A percentile compares a stretch with the other conserved stretches of the same genome.
Conservation (phyloP, 2,329 filamentous ascomycete species). For the Paraphoma chrysanthemicola region DNA sequence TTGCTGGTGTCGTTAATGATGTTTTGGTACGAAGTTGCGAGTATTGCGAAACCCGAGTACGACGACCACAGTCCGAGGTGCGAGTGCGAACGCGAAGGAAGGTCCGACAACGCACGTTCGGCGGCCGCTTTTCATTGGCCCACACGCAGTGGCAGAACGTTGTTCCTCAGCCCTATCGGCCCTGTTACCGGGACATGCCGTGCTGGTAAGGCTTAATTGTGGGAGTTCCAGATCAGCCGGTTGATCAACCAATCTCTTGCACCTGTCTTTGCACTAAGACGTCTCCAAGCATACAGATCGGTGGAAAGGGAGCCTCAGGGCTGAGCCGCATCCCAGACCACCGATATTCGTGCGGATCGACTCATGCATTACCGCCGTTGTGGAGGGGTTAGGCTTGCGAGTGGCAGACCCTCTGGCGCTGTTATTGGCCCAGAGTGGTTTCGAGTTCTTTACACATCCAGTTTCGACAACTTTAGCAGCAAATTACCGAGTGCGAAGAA, state of each 20-base stretch:
- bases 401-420: not conserved
- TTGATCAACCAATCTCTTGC: not conserved
- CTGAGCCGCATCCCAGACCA: not conserved
- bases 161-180: not conserved
- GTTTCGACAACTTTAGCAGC: not conserved
- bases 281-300: not conserved
- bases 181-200: not conserved
- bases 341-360: not conserved
- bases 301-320: not conserved
- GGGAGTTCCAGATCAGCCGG: not conserved
- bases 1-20: slow-evolving; percentile 2
- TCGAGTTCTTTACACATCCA: not conserved
- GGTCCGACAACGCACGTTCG: not conserved
- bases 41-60: slow-evolving; percentile 4
- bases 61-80: slow-evolving; percentile 3
- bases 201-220: not conserved
- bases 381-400: slow-evolving; percentile 1
- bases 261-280: not conserved
- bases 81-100: slow-evolving; percentile 14
- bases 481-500: not conserved
- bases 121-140: slow-evolving; percentile 1
- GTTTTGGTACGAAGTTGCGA: slow-evolving; percentile 7
- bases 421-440: not conserved
- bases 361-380: not conserved
- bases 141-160: not conserved